Percentiles rank a stretch among this genome's conserved stretches.
phyloP scores from a whole-genome alignment of 192 early-diverging fungal species.

The Coemansia sp. region DNA sequence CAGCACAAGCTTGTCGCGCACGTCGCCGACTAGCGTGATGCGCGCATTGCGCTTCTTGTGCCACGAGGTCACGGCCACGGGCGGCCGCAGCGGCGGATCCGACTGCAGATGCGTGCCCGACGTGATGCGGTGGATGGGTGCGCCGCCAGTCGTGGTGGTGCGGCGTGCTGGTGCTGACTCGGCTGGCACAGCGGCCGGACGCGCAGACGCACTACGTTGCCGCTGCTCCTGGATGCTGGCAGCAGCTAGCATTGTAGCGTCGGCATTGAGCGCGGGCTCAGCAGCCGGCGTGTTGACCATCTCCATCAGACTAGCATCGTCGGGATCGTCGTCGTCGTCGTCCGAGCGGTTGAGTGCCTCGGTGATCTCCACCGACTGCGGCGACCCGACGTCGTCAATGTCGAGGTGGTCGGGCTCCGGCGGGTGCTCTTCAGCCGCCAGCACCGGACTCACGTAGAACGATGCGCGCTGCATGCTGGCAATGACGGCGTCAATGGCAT shows the following conservation, averaged over 20 bases:
- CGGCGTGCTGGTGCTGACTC: constrained; percentile 10
- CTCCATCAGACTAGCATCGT: constrained; percentile 52
- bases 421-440: constrained; percentile 41
- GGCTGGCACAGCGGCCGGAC: constrained; percentile 39
- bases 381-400: constrained; percentile 27
- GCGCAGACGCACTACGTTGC: constrained; percentile 8
- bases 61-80: constrained; percentile 56
- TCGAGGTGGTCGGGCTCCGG: constrained; percentile 52
- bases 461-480: constrained; percentile 33
- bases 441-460: constrained; percentile 50
- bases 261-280: constrained; percentile 44
- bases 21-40: constrained; percentile 93
- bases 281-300: constrained; percentile 56
- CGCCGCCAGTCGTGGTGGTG: constrained; percentile 10
- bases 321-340: constrained; percentile 51
- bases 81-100: constrained; percentile 52
- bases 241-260: constrained; percentile 38
- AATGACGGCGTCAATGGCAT: constrained; percentile 18
- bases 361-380: constrained; percentile 48
- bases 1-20: constrained; percentile 80
- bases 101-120: constrained; percentile 54
- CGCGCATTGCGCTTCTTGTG: constrained; percentile 58
- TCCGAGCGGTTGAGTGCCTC: constrained; percentile 53
- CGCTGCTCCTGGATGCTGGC: constrained; percentile 44
- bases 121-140: constrained; percentile 46